Evolutionary conservation across 192 early-diverging fungal genomes (phyloP).

Genomic region (Cetraspora pellucida): DNA sequence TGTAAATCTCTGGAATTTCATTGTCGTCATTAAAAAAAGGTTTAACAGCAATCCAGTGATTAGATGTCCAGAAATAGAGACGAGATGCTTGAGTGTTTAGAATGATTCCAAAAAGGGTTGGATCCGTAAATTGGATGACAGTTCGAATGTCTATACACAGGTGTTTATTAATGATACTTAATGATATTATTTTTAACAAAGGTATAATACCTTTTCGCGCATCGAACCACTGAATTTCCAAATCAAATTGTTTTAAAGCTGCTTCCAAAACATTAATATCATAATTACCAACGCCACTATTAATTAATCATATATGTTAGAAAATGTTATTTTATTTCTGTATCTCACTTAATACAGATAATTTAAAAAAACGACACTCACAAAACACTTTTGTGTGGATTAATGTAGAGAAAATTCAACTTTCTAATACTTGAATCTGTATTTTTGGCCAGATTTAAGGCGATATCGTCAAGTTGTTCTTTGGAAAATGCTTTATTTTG

Average conservation of each 20-base stretch:
- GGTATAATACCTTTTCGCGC: constrained; percentile 26
- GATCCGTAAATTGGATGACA: constrained; percentile 27
- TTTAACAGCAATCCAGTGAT: constrained; percentile 35
- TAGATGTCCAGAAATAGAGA: constrained; percentile 8
- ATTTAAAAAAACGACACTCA: background rate
- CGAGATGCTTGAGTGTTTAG: background rate
- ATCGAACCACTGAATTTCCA: constrained; percentile 33
- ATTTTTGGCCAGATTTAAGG: background rate
- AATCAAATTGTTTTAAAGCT: constrained; percentile 7
- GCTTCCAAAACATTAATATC: constrained; percentile 30
- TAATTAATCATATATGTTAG: background rate
- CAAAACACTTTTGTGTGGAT: constrained; percentile 33
- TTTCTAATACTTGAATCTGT: background rate
- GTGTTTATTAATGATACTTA: background rate
- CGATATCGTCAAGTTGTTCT: constrained; percentile 10
- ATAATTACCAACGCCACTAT: constrained; percentile 22
- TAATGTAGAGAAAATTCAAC: background rate
- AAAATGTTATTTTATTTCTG: background rate
- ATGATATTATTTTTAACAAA: background rate
- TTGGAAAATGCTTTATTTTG: constrained; percentile 19
- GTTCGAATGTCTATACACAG: constrained; percentile 25
- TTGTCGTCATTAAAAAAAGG: background rate
- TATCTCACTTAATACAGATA: background rate
- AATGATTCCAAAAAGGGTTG: constrained; percentile 31
- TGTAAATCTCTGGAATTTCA: background rate